phyloP scores from a whole-genome alignment of 2,329 filamentous ascomycete species.

The Colletotrichum costaricense region DNA sequence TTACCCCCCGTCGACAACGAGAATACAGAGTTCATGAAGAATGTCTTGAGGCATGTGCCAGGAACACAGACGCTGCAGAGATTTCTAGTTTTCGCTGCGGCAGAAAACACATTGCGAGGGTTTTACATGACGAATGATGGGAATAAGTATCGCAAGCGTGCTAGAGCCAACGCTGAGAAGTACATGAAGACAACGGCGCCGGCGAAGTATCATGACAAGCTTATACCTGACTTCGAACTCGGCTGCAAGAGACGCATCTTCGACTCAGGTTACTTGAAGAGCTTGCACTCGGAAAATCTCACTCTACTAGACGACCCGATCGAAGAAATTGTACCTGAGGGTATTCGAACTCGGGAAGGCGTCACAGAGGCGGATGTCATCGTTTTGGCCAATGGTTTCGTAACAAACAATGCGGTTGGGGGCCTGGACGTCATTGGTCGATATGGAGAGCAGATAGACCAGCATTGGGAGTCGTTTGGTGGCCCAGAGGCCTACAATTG shows the following conservation, averaged over 20 bases:
- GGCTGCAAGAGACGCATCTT: constrained; percentile 74
- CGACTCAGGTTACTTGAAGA: constrained; percentile 65
- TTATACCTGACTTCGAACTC: constrained; percentile 71
- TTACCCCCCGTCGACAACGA: constrained; percentile 44
- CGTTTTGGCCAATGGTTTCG: constrained; percentile 71
- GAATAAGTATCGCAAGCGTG: constrained; percentile 45
- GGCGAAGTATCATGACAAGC: constrained; percentile 68
- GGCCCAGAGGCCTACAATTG: constrained; percentile 72
- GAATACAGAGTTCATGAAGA: constrained; percentile 35
- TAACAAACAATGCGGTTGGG: constrained; percentile 64
- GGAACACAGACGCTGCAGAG: constrained; percentile 53
- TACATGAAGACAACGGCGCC: constrained; percentile 60
- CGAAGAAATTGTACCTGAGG: constrained; percentile 56
- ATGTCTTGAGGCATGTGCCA: constrained; percentile 59
- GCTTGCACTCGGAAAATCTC: constrained; percentile 61
- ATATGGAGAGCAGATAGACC: constrained; percentile 58
- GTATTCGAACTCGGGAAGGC: constrained; percentile 49
- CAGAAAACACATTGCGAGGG: constrained; percentile 50
- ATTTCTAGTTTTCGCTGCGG: constrained; percentile 52
- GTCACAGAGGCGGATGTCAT: constrained; percentile 68
- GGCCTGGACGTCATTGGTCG: constrained; percentile 64
- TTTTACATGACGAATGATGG: constrained; percentile 47
- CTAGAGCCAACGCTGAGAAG: constrained; percentile 52
- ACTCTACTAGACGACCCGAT: constrained; percentile 59
- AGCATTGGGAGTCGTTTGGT: constrained; percentile 69